Evolutionary conservation across 2,329 filamentous ascomycete genomes (phyloP).

Genomic region (Madurella mycetomatis): DNA sequence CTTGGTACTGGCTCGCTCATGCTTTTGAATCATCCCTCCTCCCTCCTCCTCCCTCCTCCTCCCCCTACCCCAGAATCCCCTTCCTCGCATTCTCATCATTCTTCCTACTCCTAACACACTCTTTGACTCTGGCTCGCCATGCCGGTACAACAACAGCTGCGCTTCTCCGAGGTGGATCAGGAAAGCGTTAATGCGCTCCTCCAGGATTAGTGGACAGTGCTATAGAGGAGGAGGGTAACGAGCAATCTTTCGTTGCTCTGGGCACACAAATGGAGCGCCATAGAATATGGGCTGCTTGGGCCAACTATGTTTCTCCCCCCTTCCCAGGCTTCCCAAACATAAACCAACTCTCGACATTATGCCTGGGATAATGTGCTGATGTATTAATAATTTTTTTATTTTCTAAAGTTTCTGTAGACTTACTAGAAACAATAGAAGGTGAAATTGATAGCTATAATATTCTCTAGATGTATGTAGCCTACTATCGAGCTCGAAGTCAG

Average conservation of each 20-base stretch:
- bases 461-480: neutral
- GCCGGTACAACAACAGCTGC: constrained; percentile 5
- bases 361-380: constrained; percentile 4
- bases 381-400: constrained; percentile 4
- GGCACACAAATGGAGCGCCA: neutral
- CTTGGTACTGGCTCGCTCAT: constrained; percentile 5
- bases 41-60: neutral
- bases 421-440: neutral
- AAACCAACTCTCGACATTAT: constrained; percentile 4
- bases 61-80: neutral
- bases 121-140: neutral
- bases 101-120: constrained; percentile 10
- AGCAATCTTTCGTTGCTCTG: neutral
- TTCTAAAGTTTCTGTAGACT: constrained; percentile 5
- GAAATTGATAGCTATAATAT: neutral
- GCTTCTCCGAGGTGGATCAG: neutral
- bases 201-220: neutral
- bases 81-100: constrained; percentile 1
- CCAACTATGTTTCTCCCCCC: neutral
- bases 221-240: neutral
- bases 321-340: neutral
- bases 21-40: neutral
- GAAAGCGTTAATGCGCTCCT: constrained; percentile 1
- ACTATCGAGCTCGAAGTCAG: neutral
- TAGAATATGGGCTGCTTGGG: neutral